Base-by-base conservation (phyloP, 139 green algal species). In the Coccomyxa sp. region DNA sequence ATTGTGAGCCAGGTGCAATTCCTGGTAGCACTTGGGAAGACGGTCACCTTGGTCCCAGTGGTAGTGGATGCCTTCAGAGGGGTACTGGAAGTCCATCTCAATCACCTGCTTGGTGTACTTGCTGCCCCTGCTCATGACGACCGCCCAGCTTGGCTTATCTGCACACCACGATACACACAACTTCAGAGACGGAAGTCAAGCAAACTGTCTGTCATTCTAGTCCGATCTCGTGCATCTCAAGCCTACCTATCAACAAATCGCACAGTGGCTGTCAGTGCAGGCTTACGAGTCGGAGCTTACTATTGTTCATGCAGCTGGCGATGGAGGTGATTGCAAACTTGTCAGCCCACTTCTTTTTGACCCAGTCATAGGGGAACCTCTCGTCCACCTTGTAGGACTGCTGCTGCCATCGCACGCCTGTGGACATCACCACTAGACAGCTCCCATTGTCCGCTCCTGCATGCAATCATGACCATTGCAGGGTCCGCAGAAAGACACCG, bases 321-420 rank as follows among this genome's bases (percentile, higher is more conserved):
- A 94, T 93, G 71, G 82, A 85, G 31, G 91, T 96, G 44, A 96
- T 88, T 74, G 92, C 87, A 82, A 96, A 96, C 27, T 88, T 89
- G 81, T 96, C 92, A n/a, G 83, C 82, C 92, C 92, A 96, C 84
- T 96, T 96, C 82, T 96, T 94, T 84, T 95, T 94, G 78, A 96
- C 94, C 92, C 92, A 96, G 82, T 96, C 93, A 86, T 92, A 95
- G 68, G 92, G 92, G 81, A 96, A 96, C 22, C 73, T 86, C 81
- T 95, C 92, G 70, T 75, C 87, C 41, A 96, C 88, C 85, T 96
- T 96, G 89, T 96, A 96, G 64, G 81, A 90, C 82, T 96, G 92
- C 83, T 96, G 91, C 41, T 90, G 95, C 84, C 91, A 96, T 34
- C 75, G 78, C 41, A 89, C 94, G 70, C 92, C 86, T 74, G 86